phyloP scores from a whole-genome alignment of 352 stramenopile species.

The Phytophthora macrochlamydospora region DNA sequence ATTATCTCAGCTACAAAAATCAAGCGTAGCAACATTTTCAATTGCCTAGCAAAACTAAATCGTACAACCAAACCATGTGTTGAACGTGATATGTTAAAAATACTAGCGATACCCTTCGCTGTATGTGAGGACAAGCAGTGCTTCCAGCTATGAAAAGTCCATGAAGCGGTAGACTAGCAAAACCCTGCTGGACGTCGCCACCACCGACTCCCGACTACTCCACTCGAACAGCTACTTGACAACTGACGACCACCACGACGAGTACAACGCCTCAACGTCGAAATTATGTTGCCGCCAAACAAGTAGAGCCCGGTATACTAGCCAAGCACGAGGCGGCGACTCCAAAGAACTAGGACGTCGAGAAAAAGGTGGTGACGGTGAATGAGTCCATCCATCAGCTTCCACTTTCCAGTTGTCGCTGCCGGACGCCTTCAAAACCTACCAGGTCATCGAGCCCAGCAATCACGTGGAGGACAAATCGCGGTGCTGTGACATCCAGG shows the following conservation, averaged over 20 bases:
- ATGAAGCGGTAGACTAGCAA: conserved; percentile 22
- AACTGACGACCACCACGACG: conserved; percentile 25
- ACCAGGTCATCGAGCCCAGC: conserved; percentile 38
- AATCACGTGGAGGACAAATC: conserved; percentile 47
- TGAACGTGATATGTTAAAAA: no score
- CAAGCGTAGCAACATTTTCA: no score
- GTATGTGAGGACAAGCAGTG: no score
- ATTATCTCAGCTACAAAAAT: no score
- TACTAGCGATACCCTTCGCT: no score
- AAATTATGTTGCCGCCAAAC: conserved; percentile 42
- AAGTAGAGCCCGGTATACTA: conserved; percentile 46
- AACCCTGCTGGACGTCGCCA: conserved; percentile 6
- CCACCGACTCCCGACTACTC: conserved; percentile 24
- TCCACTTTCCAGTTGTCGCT: conserved; percentile 30
- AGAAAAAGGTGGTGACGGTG: conserved; percentile 24
- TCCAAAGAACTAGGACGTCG: conserved; percentile 19
- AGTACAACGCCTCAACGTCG: conserved; percentile 45
- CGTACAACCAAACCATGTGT: no score
- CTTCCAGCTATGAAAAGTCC: conserved; percentile 26
- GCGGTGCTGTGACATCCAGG: conserved; percentile 54
- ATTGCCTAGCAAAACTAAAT: no score
- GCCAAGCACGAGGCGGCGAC: conserved; percentile 52
- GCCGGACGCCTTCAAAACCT: conserved; percentile 41
- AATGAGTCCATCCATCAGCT: conserved; percentile 35
- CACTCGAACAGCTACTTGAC: conserved; percentile 26